Conservation (phyloP, 176 grass and related monocot species). For the Raddia guianensis region DNA sequence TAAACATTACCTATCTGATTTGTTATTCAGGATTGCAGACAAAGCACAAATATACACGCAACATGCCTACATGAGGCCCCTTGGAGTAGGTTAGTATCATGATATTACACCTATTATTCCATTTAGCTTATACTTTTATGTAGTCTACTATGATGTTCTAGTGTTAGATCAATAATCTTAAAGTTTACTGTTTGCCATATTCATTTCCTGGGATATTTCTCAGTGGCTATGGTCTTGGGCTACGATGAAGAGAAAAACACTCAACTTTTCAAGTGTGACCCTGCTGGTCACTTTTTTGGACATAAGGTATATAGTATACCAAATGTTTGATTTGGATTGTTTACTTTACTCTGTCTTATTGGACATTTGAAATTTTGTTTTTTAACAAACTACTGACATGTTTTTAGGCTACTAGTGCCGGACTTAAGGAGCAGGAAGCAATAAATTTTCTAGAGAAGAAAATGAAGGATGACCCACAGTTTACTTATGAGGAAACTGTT, state of each 20-base stretch:
- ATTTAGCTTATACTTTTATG: slow-evolving; percentile 10
- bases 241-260: slow-evolving; percentile 99
- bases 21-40: slow-evolving; percentile 83
- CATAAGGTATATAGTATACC: slow-evolving; percentile 71
- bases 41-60: slow-evolving; percentile 99
- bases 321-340: neutral
- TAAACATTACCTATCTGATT: slow-evolving; percentile 36
- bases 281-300: slow-evolving; percentile 94
- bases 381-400: slow-evolving; percentile 20
- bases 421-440: slow-evolving; percentile 99
- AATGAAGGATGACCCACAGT: slow-evolving; percentile 88
- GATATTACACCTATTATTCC: slow-evolving; percentile 2
- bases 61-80: slow-evolving; percentile 98
- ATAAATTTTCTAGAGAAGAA: slow-evolving; percentile 99
- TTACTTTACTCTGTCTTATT: slow-evolving; percentile 6
- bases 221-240: slow-evolving; percentile 92
- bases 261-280: slow-evolving; percentile 97
- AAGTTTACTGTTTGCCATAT: slow-evolving; percentile 8
- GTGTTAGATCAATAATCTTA: slow-evolving; percentile 1
- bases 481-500: slow-evolving; percentile 85
- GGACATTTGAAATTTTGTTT: neutral
- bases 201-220: slow-evolving; percentile 25
- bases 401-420: slow-evolving; percentile 90
- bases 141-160: neutral
- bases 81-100: slow-evolving; percentile 84